Evolutionary conservation across 768 basidiomycete species (phyloP).

Genomic region (Lactifluus rugatus): DNA sequence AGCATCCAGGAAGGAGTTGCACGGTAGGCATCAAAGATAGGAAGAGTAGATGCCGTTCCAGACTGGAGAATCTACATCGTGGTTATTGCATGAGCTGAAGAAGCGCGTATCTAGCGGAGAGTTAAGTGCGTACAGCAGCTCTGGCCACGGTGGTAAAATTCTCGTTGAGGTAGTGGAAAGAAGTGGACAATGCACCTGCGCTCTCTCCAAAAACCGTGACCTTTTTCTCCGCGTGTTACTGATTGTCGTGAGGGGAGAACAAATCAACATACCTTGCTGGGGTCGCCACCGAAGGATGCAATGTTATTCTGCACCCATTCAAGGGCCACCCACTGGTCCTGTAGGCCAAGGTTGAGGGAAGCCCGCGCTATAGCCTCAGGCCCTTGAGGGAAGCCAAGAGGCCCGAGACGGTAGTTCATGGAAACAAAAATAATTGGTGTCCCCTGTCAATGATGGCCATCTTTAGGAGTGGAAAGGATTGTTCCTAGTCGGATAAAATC

Average conservation of each 20-base stretch:
- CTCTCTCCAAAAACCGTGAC: slow-evolving; percentile 33
- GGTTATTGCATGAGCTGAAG: neutral
- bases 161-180: slow-evolving; percentile 26
- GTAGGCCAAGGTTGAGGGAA: slow-evolving; percentile 37
- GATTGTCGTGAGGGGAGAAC: neutral
- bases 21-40: slow-evolving; percentile 26
- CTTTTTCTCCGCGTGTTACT: slow-evolving; percentile 6
- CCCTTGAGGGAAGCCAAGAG: slow-evolving; percentile 40
- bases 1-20: slow-evolving; percentile 31
- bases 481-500: neutral
- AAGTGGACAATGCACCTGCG: slow-evolving; percentile 31
- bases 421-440: slow-evolving; percentile 36
- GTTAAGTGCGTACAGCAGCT: slow-evolving; percentile 18
- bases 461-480: neutral
- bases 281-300: slow-evolving; percentile 26
- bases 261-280: slow-evolving; percentile 12
- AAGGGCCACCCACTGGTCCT: slow-evolving; percentile 31
- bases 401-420: slow-evolving; percentile 42
- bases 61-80: slow-evolving; percentile 36
- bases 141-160: slow-evolving; percentile 21
- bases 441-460: neutral
- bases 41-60: slow-evolving; percentile 27
- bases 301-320: slow-evolving; percentile 27
- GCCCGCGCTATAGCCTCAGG: slow-evolving; percentile 31
- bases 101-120: neutral